Evolutionary conservation across 257 asterid genomes (phyloP), one percentile per base, ranked within the genome.

Genomic region (Ehretia macrophylla): DNA sequence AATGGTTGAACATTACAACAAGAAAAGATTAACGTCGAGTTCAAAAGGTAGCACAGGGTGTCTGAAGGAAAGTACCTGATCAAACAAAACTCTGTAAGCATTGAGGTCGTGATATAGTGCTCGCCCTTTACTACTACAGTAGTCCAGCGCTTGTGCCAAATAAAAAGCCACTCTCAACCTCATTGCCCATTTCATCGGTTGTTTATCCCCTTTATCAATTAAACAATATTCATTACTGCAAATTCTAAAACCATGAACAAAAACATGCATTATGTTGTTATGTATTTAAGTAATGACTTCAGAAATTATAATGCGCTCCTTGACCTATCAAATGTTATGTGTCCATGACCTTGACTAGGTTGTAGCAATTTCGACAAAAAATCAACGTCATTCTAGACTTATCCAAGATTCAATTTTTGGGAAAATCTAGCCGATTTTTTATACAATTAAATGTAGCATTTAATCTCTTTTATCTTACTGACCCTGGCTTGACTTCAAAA

Each of bases 131-230:
- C 79, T 71, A 55, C 74, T 76, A 75, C 83, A 80, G 56, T 76
- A 76, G 60, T 76, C 85, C 35, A 80, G 62, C 48, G 85, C 83
- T 73, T 80, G 83, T n/a, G 83, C 78, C 21, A 76, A 66, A 73
- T 76, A 60, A 40, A 72, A 60, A 51, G 84, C 75, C 27, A 75
- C 81, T 58, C 84, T 72, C 76, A 79, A 64, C 66, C 84, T 79
- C 81, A 79, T 72, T 14, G 81, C 53, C 81, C 84, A 79, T 63
- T 70, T 73, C 77, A 79, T 18, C 5, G 84, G 84, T 39, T 73
- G 77, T 45, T 63, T 66, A 20, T 75, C 81, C 84, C 81, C 79
- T 79, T 32, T 55, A 37, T 9, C 59, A 65, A 59, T 55, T 53
- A 52, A 46, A 55, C 42, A 51, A 51, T 56, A 21, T 8, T 47